Percentiles rank a stretch among this genome's conserved stretches.
Evolutionary conservation across 164 flowering plant genomes (phyloP).

Genomic region (Dillenia turbinata): DNA sequence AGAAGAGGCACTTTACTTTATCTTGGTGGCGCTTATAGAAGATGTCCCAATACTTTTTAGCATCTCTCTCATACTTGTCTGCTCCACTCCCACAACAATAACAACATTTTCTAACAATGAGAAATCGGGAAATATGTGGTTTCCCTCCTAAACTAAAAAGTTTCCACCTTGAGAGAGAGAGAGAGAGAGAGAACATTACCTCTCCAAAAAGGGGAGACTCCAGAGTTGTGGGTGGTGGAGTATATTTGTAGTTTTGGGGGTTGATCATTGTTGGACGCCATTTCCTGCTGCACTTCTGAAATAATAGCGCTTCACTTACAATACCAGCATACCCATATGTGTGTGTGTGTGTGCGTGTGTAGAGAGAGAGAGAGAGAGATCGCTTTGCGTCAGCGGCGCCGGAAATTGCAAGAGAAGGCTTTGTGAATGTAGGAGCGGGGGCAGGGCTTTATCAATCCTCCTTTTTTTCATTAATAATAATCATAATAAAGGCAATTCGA

Average conservation of each 20-base stretch:
- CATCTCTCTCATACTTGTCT: conserved; percentile 87
- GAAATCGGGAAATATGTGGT: neutral
- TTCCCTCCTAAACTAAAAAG: neutral
- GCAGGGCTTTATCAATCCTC: no score
- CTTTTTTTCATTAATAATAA: no score
- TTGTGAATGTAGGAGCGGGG: no score
- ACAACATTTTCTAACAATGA: no score
- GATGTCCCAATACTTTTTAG: conserved; percentile 91
- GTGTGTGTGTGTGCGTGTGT: no score
- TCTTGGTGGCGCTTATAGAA: conserved; percentile 92
- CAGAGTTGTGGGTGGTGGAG: conserved; percentile 28
- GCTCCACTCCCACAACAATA: conserved; percentile 6
- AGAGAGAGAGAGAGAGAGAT: no score
- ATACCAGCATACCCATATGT: no score
- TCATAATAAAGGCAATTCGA: no score
- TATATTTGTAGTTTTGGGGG: conserved; percentile 51
- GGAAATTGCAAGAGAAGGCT: no score
- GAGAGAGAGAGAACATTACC: conserved; percentile 27
- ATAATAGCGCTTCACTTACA: no score
- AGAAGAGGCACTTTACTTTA: conserved; percentile 35
- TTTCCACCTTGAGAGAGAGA: conserved; percentile 1
- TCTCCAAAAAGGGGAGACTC: conserved; percentile 72
- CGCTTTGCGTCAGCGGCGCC: no score
- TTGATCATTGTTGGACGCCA: neutral
- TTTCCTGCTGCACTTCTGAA: no score